These are phyloP conservation scores for Mytilinidion resinicola DNA, from an alignment of 495 filamentous ascomycete genomes.

Conservation along the genomic window DNA sequence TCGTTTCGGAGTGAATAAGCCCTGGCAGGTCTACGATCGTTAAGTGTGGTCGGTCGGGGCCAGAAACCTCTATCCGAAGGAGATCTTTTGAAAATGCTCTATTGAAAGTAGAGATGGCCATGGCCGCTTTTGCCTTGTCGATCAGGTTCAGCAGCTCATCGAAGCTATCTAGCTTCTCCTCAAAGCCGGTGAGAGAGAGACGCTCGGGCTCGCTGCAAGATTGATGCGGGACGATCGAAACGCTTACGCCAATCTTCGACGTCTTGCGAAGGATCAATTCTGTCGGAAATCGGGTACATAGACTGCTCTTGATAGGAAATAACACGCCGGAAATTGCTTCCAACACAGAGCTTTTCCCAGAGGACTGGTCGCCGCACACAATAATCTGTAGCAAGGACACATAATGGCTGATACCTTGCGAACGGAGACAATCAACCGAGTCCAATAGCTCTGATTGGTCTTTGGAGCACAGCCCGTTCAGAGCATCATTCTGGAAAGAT, in stretches of 20 bases:
- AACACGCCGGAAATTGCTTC: slow-evolving; percentile 4
- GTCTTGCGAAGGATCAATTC: not conserved
- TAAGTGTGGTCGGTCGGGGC: slow-evolving; percentile 4
- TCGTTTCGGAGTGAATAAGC: not conserved
- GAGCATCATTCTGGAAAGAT: slow-evolving; percentile 3
- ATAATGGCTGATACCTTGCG: slow-evolving; percentile 16
- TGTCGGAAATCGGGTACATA: slow-evolving; percentile 9
- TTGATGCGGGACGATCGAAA: slow-evolving; percentile 1
- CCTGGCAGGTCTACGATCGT: slow-evolving; percentile 8
- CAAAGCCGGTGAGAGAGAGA: slow-evolving; percentile 7
- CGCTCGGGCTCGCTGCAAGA: not conserved
- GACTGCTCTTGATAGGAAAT: slow-evolving; percentile 3
- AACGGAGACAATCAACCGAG: slow-evolving; percentile 11
- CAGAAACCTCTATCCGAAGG: slow-evolving; percentile 4
- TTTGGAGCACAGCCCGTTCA: slow-evolving; percentile 9
- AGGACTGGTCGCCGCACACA: slow-evolving; percentile 12
- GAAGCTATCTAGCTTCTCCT: slow-evolving; percentile 1
- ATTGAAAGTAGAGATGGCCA: not conserved
- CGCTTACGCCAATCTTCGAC: not conserved
- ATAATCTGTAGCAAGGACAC: slow-evolving; percentile 12
- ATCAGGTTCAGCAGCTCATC: slow-evolving; percentile 10
- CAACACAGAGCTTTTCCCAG: slow-evolving; percentile 8
- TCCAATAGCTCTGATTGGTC: slow-evolving; percentile 11
- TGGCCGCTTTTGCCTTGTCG: not conserved
- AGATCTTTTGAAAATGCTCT: slow-evolving; percentile 6